Conservation (phyloP, 345 rosid species). For the Dipteronia dyeriana region DNA sequence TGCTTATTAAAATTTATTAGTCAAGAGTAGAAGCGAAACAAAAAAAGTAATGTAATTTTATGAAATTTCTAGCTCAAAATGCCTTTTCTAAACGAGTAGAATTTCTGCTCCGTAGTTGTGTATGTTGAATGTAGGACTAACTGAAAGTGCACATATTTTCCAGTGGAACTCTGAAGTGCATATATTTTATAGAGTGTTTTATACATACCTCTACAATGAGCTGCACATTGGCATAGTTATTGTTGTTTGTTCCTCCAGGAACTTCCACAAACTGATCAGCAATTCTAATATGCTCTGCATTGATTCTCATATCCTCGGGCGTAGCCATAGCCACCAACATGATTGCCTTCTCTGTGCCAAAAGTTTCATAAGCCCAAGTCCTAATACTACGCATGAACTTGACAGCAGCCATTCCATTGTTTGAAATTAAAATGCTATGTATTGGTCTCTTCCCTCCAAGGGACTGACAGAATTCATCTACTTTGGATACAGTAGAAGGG, state of each 20-base stretch:
- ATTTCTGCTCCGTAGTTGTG: neutral
- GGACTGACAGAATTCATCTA: conserved; percentile 78
- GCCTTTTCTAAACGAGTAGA: neutral
- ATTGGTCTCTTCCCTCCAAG: conserved; percentile 87
- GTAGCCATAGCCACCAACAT: conserved; percentile 99
- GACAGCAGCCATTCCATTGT: conserved; percentile 99
- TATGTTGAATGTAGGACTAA: neutral
- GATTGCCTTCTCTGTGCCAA: conserved; percentile 93
- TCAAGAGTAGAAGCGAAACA: neutral
- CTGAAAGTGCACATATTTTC: conserved; percentile 6
- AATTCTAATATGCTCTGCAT: conserved; percentile 96
- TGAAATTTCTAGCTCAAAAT: conserved; percentile 5
- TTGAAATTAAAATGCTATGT: conserved; percentile 89
- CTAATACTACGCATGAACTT: conserved; percentile 95
- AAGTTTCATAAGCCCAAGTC: conserved; percentile 98
- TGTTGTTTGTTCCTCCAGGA: conserved; percentile 99
- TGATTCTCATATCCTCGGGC: conserved; percentile 99
- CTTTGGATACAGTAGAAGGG: conserved; percentile 58
- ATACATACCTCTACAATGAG: conserved; percentile 93
- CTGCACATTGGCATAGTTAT: conserved; percentile 98
- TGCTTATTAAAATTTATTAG: neutral
- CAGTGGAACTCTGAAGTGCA: too few species aligned
- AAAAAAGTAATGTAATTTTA: neutral
- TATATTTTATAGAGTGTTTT: neutral
- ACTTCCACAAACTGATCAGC: conserved; percentile 99